Base-by-base conservation (phyloP, 2,329 filamentous ascomycete species). In the Thermothelomyces thermophilus region DNA sequence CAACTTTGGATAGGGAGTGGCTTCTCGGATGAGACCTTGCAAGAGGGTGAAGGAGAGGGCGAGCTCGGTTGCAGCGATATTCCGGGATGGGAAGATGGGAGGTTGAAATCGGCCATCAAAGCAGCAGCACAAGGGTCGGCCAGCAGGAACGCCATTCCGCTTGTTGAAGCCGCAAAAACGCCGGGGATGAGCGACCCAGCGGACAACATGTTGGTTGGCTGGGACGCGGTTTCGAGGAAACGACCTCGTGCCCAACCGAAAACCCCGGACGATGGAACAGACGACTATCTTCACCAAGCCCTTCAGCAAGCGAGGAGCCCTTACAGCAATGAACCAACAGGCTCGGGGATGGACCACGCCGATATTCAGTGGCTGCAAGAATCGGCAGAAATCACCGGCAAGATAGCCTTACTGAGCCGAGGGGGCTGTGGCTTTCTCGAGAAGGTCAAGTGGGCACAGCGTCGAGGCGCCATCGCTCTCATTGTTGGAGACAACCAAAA, bases 351-450 rank as follows among this genome's bases (percentile, higher is more conserved):
- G 20, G 64, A 70, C n/a, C 88, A 95, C 68, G 88, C 89, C 53
- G 89, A 96, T 67, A 95, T 95, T 54, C 88, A 95, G 65, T 91
- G 86, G 1, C 74, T 95, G 53, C 90, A 96, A 68, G 89, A 96
- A 69, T 83, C 83, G 46, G 90, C 91, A 19, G 91, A 97, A 65
- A 97, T 98, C 56, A 77, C 84, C 28, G 93, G 93, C 58, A 97
- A 95, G 69, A 82, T 98, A 41, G 93, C 95, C 2, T 73, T 98
- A 46, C 74, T 98, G 50, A 94, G 88, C 66, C 83, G 93, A 48
- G 93, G 93, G 51, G 93, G 91, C 7, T 98, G 93, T 67, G 93
- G 93, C 5, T 98, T 98, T 66, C 70, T 96, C 53, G 91, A 97
- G 64, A 98, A 98, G 69, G 89, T 93, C 56, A 91, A 94, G 72